Base-by-base conservation (phyloP, 441 rosid genomes). In the Biscutella auriculata region DNA sequence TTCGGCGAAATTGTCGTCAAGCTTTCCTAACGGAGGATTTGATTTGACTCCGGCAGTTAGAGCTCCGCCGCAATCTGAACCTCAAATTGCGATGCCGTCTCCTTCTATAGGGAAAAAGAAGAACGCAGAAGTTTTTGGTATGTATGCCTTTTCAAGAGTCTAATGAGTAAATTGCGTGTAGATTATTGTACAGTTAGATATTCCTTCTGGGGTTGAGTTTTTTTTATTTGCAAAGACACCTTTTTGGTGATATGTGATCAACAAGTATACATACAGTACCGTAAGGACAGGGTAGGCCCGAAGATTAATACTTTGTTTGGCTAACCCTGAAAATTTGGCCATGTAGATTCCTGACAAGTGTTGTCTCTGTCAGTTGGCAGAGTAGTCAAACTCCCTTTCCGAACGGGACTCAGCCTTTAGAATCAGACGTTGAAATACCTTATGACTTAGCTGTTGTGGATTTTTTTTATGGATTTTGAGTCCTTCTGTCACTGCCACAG, bases 11-110 rank as follows among this genome's bases (percentile, higher is more conserved):
- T 65, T 85, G 16, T 80, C 88, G 1, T 73, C 90, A 11, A 91
- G 92, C 56, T 78, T 83, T 26, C 95, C 97, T 0, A 62, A 79
- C 30, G 88, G 95, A 11, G 82, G 83, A 2, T 85, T 90, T 13
- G 82, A 87, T 67, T 81, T 90, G 77, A 79, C 87, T 25, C 40
- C 82, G 12, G n/a, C 73, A 1, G 63, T 67, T 50, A 55, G 33
- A 57, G 55, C 50, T 57, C 49, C 68, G 0, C 44, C 3, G n/a
- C 60, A 33, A 14, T 9, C 67, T 0, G 64, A 41, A 27, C 4
- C 54, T 1, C 49, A n/a, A 29, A 30, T n/a, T 19, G 53, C 8
- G 12, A 48, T 10, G 3, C 10, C 32, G 0, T 48, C 55, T 8
- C 19, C 67, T 62, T 62, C 73, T 15, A 12, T 60, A 21, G 66